Evolutionary conservation across 257 asterid genomes (phyloP), one percentile per base, ranked within the genome.

Genomic region (Nicotiana undulata): DNA sequence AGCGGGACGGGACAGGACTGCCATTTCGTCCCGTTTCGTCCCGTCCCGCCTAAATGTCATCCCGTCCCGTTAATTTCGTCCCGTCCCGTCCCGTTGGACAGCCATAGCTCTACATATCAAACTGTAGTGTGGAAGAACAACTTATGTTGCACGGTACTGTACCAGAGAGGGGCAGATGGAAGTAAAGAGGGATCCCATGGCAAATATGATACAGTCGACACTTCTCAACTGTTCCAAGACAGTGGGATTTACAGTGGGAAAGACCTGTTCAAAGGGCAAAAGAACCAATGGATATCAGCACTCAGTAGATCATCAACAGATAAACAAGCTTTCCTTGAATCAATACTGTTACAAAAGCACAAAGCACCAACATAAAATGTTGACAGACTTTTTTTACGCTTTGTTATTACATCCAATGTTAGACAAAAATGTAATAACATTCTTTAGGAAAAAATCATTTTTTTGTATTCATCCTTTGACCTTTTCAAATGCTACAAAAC

Each of bases 121-220:
- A 51, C 56, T 11, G 56, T 51, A 51, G 56, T 74, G 60, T 49
- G 61, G 44, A 24, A 74, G 24, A 74, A 24, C 18, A 51, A 51
- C 44, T 24, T 24, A 24, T 24, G 61, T 49, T 49, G 61, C 44
- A 49, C 0, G 16, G 4, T 49, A 74, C 79, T 49, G 61, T 91
- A 93, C 99, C 94, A 95, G 89, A 82, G 99, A 95, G 51, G 99
- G 99, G 85, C 99, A 93, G 78, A 95, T 85, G 66, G 99, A 95
- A 82, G 99, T 93, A 85, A 92, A 95, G 37, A 95, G 95, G 26
- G 98, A 93, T 49, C 99, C 99, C 99, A 95, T 95, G 81, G 97
- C 95, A 87, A 86, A 95, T 81, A 95, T 65, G 77, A 95, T 88
- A 90, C 98, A 90, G 86, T 95, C 97, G 8, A 89, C 96, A 15